Base-by-base conservation (phyloP, 2,329 filamentous ascomycete genomes). In the Tolypocladium pustulatum region DNA sequence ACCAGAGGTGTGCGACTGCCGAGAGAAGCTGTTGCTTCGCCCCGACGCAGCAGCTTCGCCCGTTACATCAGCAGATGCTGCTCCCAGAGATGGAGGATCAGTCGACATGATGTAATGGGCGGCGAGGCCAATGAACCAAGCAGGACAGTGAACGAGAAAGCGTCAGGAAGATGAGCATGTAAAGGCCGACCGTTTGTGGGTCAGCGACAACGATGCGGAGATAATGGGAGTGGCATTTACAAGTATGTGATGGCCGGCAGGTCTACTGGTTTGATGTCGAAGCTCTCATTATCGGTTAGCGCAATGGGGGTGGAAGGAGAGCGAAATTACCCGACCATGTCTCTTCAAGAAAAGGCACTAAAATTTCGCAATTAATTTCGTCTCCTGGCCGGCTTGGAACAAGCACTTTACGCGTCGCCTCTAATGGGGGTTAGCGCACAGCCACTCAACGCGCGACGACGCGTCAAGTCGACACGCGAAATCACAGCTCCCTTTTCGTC, bases 11-110 rank as follows among this genome's bases (percentile, higher is more conserved):
- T 73, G 72, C 57, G 84, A 83, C 37, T 76, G 73, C 61, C 82
- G 79, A 40, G 83, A 86, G 65, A 83, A 79, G 74, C 84, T 86
- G 61, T 81, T 78, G 63, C 76, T 82, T 63, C 83, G 81, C 37
- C 73, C 61, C 20, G 64, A 51, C 37, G 60, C 61, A 55, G 58
- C 61, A 57, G 60, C 52, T 51, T 65, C 65, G 25, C 62, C 69
- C 55, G 63, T 58, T n/a, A 60, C 63, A 37, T 65, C 63, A 36
- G 59, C 63, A 15, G 62, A 56, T 32, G 61, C 65, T 36, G 64
- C 63, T 57, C 64, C 65, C 25, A 72, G 63, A 55, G 65, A 64
- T 54, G 75, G 53, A 32, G 54, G 64, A 64, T 78, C 74, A 71
- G 77, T 72, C 40, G 67, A 70, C 69, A 73, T 73, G 57, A 22